These are phyloP conservation scores for Curvularia verruculosa DNA, from an alignment of 2,329 filamentous ascomycete species.

Conservation along the genomic window DNA sequence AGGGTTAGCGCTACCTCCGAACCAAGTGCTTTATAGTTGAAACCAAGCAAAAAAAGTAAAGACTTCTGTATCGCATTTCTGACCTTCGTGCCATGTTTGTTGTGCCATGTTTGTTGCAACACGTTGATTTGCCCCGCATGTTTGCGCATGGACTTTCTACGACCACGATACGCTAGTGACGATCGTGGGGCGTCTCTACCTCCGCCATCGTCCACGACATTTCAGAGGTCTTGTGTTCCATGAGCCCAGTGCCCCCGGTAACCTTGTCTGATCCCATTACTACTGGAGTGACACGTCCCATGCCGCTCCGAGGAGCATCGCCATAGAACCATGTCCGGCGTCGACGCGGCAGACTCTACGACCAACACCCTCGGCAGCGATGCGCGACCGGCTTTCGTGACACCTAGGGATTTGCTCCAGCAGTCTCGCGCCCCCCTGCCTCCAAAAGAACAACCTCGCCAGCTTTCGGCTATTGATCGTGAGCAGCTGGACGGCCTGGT, in stretches of 20 bases:
- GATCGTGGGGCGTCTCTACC: slow-evolving; percentile 19
- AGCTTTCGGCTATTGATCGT: slow-evolving; percentile 68
- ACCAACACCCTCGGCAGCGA: slow-evolving; percentile 24
- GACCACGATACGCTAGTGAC: slow-evolving; percentile 17
- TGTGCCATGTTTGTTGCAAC: slow-evolving; percentile 6
- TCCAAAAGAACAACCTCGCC: slow-evolving; percentile 33
- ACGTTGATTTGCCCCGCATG: slow-evolving; percentile 13
- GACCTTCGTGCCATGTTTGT: slow-evolving; percentile 5
- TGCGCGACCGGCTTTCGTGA: slow-evolving; percentile 33
- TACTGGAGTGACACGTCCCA: slow-evolving; percentile 28
- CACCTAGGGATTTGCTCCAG: slow-evolving; percentile 27
- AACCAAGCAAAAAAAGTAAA: slow-evolving; percentile 2
- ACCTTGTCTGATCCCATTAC: slow-evolving; percentile 9
- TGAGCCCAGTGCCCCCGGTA: slow-evolving; percentile 14
- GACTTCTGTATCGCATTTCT: not conserved
- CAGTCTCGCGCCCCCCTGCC: slow-evolving; percentile 32
- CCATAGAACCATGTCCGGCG: slow-evolving; percentile 47
- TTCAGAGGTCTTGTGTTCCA: slow-evolving; percentile 16
- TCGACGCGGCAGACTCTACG: slow-evolving; percentile 40
- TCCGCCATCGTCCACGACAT: slow-evolving; percentile 16
- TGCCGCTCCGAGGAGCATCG: slow-evolving; percentile 46
- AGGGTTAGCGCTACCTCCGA: slow-evolving; percentile 10
- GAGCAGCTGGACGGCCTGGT: slow-evolving; percentile 82
- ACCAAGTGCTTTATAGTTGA: slow-evolving; percentile 1
- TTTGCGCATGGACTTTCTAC: slow-evolving; percentile 17